Evolutionary conservation across 164 flowering plant species (phyloP).

Genomic region (Stephania cephalantha): DNA sequence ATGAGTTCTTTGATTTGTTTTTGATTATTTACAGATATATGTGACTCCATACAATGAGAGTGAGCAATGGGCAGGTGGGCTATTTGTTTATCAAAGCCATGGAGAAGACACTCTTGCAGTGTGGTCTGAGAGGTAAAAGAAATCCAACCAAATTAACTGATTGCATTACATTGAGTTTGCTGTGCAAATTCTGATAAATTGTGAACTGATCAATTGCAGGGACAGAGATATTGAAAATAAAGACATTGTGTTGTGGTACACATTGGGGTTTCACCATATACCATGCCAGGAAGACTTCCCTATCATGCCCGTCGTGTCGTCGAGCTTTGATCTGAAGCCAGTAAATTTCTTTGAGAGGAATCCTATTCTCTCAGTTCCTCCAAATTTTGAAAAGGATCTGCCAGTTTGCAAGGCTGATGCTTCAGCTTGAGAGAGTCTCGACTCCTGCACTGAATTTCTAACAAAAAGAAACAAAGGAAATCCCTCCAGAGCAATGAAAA

Average conservation of each 20-base stretch:
- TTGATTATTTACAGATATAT: conserved; percentile 42
- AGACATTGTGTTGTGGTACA: conserved; percentile 86
- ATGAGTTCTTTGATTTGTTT: neutral
- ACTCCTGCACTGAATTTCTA: neutral
- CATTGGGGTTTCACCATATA: conserved; percentile 79
- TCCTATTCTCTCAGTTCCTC: conserved; percentile 54
- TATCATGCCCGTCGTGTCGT: conserved; percentile 71
- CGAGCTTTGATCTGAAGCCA: conserved; percentile 76
- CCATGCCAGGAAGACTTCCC: conserved; percentile 91
- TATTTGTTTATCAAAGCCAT: conserved; percentile 65
- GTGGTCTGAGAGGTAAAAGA: conserved; percentile 79
- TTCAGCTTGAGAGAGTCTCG: conserved; percentile 16
- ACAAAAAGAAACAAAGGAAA: too few species aligned
- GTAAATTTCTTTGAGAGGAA: conserved; percentile 82
- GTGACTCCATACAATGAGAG: conserved; percentile 72
- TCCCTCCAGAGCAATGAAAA: neutral
- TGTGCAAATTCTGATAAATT: neutral
- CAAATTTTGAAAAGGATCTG: conserved; percentile 47
- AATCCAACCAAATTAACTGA: neutral
- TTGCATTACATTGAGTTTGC: neutral
- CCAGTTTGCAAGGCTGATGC: conserved; percentile 54
- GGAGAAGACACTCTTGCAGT: conserved; percentile 81
- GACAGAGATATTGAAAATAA: conserved; percentile 54
- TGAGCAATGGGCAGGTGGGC: conserved; percentile 91
- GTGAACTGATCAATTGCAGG: conserved; percentile 27